Base-by-base conservation (phyloP, 2,329 filamentous ascomycete species). In the Alternaria ventricosa region DNA sequence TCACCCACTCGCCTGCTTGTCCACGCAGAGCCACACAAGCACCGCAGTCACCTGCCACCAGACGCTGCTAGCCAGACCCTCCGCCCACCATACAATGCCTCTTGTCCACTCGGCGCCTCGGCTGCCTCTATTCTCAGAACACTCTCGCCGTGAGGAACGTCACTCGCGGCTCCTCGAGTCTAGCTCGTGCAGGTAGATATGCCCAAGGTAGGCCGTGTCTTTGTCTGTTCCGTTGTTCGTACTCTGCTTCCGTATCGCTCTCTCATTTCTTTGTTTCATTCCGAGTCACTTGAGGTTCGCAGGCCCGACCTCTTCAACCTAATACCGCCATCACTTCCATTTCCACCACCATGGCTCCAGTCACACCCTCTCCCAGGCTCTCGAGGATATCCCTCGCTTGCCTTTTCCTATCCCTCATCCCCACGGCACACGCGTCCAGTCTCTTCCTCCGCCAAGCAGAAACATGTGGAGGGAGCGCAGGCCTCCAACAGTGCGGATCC, bases 391-490 rank as follows among this genome's bases (percentile, higher is more conserved):
- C 77, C 15, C 61, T 75, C 28, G 43, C 80, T 49, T 74, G 74
- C 61, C 68, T 80, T 33, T 60, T 79, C 49, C 69, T 74, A 3
- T 66, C 75, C 20, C 61, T 68, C 43, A 64, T 77, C 60, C 55
- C 71, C 45, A 60, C 72, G 46, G 61, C 70, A 50, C 70, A 74
- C 23, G 72, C 76, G 49, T 72, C 74, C 2, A 63, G 65, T 50
- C 72, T 81, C 58, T 72, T 79, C 33, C 55, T 63, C 15, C 72
- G 76, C 41, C 73, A 78, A 66, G 68, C 71, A 56, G 54, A 66
- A 44, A 84, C 82, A 41, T 91, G 89, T 78, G 80, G 84, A 43
- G 83, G 85, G 36, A 73, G 82, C 15, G 69, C 77, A 55, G 85
- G 65, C 15, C 77, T 87, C 60, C 77, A 80, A 18, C 82, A 84